Percentiles rank a stretch among this genome's conserved stretches.
These are phyloP conservation scores for Auricularia sp. DNA, from an alignment of 768 basidiomycete species.

Conservation along the genomic window DNA sequence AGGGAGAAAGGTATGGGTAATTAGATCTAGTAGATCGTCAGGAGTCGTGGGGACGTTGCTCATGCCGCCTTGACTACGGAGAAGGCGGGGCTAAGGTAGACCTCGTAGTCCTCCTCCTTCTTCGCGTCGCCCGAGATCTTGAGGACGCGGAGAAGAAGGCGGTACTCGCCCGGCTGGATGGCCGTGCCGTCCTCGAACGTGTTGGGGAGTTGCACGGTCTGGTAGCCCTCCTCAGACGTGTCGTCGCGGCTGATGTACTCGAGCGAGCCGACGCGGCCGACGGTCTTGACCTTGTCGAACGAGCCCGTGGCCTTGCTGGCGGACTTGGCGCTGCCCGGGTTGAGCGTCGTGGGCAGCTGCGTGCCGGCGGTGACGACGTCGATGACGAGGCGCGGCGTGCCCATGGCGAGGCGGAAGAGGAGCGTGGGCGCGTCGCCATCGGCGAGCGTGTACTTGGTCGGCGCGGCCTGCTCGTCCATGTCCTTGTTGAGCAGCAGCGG, in stretches of 20 bases:
- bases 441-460: slow-evolving; percentile 14
- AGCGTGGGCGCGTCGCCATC: slow-evolving; percentile 15
- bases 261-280: slow-evolving; percentile 39
- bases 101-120: slow-evolving; percentile 10
- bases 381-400: slow-evolving; percentile 3
- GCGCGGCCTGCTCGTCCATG: slow-evolving; percentile 11
- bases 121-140: slow-evolving; percentile 1
- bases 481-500: slow-evolving; percentile 14
- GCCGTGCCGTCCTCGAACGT: background rate
- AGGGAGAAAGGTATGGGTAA: background rate
- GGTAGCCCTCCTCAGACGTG: background rate
- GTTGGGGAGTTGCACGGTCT: background rate
- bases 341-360: background rate
- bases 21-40: no score
- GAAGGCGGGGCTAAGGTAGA: slow-evolving; percentile 9
- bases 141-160: slow-evolving; percentile 4
- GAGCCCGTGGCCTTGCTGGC: slow-evolving; percentile 16
- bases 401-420: slow-evolving; percentile 14
- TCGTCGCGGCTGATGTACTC: slow-evolving; percentile 38
- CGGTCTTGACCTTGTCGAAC: slow-evolving; percentile 28
- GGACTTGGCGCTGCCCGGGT: background rate
- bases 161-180: slow-evolving; percentile 3
- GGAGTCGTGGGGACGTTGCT: background rate
- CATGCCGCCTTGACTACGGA: background rate
- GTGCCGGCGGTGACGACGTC: slow-evolving; percentile 4